phyloP scores from a whole-genome alignment of 148 eudicot genomes.

The Silene uniflora region DNA sequence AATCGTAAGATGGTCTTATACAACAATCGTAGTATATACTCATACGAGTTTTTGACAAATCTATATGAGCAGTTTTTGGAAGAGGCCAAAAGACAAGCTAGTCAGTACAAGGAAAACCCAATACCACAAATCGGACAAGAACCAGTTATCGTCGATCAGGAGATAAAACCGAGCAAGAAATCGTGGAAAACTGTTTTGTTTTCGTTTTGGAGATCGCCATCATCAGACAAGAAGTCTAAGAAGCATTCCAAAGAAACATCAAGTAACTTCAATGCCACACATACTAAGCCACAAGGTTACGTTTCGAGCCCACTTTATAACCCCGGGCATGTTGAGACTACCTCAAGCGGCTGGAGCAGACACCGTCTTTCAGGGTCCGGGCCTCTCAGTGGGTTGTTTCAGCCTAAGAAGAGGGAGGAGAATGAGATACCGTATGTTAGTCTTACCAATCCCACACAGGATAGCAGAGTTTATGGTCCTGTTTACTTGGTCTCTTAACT shows the following conservation, averaged over 20 bases:
- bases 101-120: not conserved
- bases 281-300: not conserved
- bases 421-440: slow-evolving; percentile 25
- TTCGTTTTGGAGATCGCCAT: slow-evolving; percentile 18
- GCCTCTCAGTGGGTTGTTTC: slow-evolving; percentile 20
- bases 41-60: not conserved
- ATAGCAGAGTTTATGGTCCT: slow-evolving; percentile 30
- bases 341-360: not conserved
- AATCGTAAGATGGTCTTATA: not conserved
- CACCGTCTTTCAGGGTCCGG: slow-evolving; percentile 20
- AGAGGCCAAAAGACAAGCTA: slow-evolving; percentile 25
- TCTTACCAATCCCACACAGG: slow-evolving; percentile 18
- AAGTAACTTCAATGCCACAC: not conserved
- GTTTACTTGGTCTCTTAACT: slow-evolving; percentile 25
- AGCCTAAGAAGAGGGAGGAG: slow-evolving; percentile 9
- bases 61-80: slow-evolving; percentile 21
- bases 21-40: not conserved
- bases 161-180: slow-evolving; percentile 17
- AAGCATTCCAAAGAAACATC: not conserved
- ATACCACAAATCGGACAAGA: not conserved
- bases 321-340: not conserved
- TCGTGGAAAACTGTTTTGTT: slow-evolving; percentile 27
- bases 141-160: not conserved
- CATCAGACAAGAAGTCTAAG: slow-evolving; percentile 17
- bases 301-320: slow-evolving; percentile 25